Base-by-base conservation (phyloP, 2,329 filamentous ascomycete species). In the Penicillium crustosum region DNA sequence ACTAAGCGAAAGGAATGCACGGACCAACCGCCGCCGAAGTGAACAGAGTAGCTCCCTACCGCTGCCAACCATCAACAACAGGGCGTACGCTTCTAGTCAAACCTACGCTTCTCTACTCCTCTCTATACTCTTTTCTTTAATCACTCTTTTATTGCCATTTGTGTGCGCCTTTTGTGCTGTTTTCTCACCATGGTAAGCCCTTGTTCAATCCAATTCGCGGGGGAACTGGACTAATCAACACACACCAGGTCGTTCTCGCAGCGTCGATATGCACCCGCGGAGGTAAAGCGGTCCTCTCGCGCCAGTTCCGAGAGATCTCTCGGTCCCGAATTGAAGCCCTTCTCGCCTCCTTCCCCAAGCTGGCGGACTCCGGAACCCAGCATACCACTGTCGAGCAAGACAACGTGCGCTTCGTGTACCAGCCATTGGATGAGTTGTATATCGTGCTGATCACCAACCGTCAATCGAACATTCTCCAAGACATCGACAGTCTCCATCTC, bases 361-460 rank as follows among this genome's bases (percentile, higher is more conserved):
- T 97, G 58, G 93, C 94, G 71, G 93, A 97, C 77, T 92, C 90
- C 62, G 90, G 93, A 61, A 97, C 92, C 52, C 94, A 99, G 78
- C 94, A 99, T 78, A 99, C 94, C 29, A 99, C 91, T 6, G 93
- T 97, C 70, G 94, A 99, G 79, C 93, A 97, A 79, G 95, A 99
- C 81, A 97, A 96, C 81, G 94, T 99, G 72, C 93, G 94, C 80
- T 99, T 97, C 75, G 94, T 99, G 58, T 99, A 99, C 82, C 94
- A 99, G 77, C 95, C 94, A 60, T 85, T 99, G 64, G 95, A 99
- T 79, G 95, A 99, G 82, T 88, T 99, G 64, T 99, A 99, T 85
- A 97, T 99, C 86, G 93, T 99, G 66, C 87, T 99, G 72, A 97
- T 99, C 79, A 99, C 95, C 77, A 99, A 99, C 83, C 90, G 92